Percentiles rank a stretch among this genome's conserved stretches.
Conservation (phyloP, 1,284 basidiomycete species). For the Leucoagaricus sp. region DNA sequence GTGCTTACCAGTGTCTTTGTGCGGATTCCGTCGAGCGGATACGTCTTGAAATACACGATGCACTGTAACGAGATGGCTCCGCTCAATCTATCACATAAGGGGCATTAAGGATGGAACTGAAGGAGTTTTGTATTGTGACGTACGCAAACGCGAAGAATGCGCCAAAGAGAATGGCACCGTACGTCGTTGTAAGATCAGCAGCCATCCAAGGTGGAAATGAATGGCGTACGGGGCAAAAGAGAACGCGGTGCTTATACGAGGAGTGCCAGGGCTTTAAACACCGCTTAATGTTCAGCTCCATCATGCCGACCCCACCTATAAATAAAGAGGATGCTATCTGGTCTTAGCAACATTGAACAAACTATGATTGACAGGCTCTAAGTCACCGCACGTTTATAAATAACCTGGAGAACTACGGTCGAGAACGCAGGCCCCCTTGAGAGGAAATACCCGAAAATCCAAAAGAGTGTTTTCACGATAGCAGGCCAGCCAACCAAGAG, state of each 20-base stretch:
- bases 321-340: not conserved
- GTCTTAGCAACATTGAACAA: not conserved
- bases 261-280: not conserved
- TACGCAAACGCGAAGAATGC: conserved; percentile 18
- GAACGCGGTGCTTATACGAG: not conserved
- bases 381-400: too few relatives aligned
- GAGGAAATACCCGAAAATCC: too few relatives aligned
- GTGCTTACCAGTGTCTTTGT: conserved; percentile 16
- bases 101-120: too few relatives aligned
- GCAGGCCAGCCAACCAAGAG: too few relatives aligned
- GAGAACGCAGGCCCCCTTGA: too few relatives aligned
- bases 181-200: conserved; percentile 13
- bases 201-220: not conserved
- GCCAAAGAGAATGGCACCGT: conserved; percentile 18
- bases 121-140: not conserved
- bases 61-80: conserved; percentile 18
- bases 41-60: conserved; percentile 19
- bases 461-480: too few relatives aligned
- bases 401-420: too few relatives aligned
- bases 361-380: not conserved
- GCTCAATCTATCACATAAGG: conserved; percentile 13
- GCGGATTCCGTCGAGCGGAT: conserved; percentile 17
- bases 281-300: not conserved
- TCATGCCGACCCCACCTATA: not conserved
- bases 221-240: not conserved